phyloP scores from a whole-genome alignment of 2,329 filamentous ascomycete species.

The Penicillium hordei region DNA sequence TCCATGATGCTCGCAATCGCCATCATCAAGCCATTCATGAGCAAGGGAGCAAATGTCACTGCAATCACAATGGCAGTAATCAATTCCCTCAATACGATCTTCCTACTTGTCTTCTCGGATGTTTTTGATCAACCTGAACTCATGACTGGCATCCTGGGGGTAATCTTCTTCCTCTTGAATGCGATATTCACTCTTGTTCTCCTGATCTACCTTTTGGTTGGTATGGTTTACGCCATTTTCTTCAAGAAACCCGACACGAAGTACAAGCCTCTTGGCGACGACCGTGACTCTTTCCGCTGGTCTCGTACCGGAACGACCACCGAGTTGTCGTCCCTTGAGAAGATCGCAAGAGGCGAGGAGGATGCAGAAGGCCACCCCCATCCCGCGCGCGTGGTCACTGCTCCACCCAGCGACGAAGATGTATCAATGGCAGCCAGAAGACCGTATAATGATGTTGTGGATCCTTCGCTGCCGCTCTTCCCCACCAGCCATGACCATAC shows the following conservation, averaged over 20 bases:
- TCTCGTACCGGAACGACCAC: conserved; percentile 73
- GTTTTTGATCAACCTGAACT: conserved; percentile 80
- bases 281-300: conserved; percentile 95
- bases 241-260: conserved; percentile 91
- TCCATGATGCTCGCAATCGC: conserved; percentile 73
- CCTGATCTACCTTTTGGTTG: conserved; percentile 75
- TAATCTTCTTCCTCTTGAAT: conserved; percentile 85
- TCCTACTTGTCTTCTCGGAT: conserved; percentile 82
- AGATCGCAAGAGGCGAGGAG: conserved; percentile 80
- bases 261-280: conserved; percentile 93
- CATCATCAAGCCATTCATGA: conserved; percentile 91
- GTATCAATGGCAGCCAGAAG: conserved; percentile 7
- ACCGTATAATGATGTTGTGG: conserved; percentile 11
- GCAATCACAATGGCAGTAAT: conserved; percentile 86
- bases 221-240: conserved; percentile 74
- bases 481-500: background rate
- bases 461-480: conserved; percentile 10
- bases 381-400: conserved; percentile 1
- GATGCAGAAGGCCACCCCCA: conserved; percentile 3
- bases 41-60: conserved; percentile 95
- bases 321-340: conserved; percentile 84
- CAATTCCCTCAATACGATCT: conserved; percentile 88
- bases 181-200: conserved; percentile 79
- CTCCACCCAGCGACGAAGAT: conserved; percentile 9
- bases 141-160: conserved; percentile 82